Percentiles rank a stretch among this genome's conserved stretches.
Conservation (phyloP, 2,329 filamentous ascomycete genomes). For the Calonectria fujianensis region DNA sequence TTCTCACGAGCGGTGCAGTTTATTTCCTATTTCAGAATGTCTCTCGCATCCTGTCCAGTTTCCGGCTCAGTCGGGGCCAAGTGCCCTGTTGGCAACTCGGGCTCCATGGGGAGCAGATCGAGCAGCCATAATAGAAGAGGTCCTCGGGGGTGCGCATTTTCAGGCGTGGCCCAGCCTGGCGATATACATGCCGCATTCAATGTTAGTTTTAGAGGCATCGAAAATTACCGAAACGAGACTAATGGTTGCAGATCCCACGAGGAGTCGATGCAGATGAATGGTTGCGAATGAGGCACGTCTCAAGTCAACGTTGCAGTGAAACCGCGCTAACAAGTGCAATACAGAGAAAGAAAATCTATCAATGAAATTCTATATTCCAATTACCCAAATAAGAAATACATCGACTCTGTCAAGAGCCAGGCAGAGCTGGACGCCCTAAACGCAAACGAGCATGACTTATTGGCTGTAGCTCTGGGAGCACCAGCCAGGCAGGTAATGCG, state of each 20-base stretch:
- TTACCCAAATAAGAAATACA: conserved; percentile 63
- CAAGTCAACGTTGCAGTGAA: neutral
- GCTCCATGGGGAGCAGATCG: conserved; percentile 31
- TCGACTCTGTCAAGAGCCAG: conserved; percentile 59
- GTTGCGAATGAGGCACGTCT: conserved; percentile 61
- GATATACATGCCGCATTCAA: conserved; percentile 51
- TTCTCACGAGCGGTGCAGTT: conserved; percentile 1
- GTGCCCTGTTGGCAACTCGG: conserved; percentile 46
- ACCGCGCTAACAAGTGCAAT: neutral
- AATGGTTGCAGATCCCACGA: conserved; percentile 62
- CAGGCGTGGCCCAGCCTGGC: conserved; percentile 43
- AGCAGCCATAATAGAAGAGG: conserved; percentile 16
- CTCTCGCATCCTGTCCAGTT: conserved; percentile 57
- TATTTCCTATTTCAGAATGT: conserved; percentile 49
- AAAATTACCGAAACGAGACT: neutral
- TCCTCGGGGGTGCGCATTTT: conserved; percentile 48
- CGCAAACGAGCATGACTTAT: conserved; percentile 67
- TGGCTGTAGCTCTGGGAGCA: conserved; percentile 72
- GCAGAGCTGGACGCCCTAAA: conserved; percentile 69
- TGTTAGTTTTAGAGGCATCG: conserved; percentile 7
- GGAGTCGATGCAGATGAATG: conserved; percentile 68
- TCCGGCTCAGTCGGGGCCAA: conserved; percentile 55
- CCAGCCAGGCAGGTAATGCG: conserved; percentile 73
- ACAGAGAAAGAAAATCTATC: conserved; percentile 66
- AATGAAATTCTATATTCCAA: conserved; percentile 69